phyloP scores from a whole-genome alignment of 495 filamentous ascomycete species.

The Hypoxylon subgilvum region DNA sequence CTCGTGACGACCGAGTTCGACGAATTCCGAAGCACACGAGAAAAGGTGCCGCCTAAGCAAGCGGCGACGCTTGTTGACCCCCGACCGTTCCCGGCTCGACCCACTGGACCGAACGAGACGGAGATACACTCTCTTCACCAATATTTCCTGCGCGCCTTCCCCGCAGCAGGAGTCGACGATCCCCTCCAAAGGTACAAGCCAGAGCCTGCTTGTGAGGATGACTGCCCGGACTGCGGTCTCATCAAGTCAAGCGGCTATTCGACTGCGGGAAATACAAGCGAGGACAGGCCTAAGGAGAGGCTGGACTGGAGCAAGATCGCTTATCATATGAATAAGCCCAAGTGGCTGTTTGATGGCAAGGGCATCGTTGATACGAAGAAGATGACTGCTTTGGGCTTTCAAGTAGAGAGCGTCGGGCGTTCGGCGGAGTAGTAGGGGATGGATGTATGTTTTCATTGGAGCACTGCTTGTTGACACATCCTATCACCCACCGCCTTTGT shows the following conservation, averaged over 20 bases:
- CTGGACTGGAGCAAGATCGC: constrained; percentile 44
- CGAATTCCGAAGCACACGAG: constrained; percentile 57
- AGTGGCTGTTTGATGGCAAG: constrained; percentile 75
- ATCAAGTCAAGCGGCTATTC: constrained; percentile 31
- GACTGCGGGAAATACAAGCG: constrained; percentile 30
- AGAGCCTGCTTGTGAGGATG: constrained; percentile 42
- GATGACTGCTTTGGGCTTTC: constrained; percentile 64
- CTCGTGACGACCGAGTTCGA: constrained; percentile 71
- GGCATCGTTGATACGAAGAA: constrained; percentile 63
- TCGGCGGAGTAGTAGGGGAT: constrained; percentile 9
- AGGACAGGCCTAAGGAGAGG: constrained; percentile 15
- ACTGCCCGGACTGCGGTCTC: constrained; percentile 47
- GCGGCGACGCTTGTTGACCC: constrained; percentile 25
- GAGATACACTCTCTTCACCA: constrained; percentile 46
- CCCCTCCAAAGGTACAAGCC: constrained; percentile 40
- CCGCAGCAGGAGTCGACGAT: constrained; percentile 10
- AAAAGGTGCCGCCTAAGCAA: background rate
- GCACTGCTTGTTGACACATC: too few relatives aligned
- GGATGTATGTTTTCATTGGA: background rate
- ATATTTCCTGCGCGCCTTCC: constrained; percentile 23
- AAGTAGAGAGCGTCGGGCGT: constrained; percentile 58
- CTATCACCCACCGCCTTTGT: background rate
- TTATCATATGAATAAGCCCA: constrained; percentile 66
- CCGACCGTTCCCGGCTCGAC: constrained; percentile 24
- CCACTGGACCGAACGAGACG: constrained; percentile 39